Conservation (phyloP, 352 stramenopile genomes). For the Phytophthora aleatoria region DNA sequence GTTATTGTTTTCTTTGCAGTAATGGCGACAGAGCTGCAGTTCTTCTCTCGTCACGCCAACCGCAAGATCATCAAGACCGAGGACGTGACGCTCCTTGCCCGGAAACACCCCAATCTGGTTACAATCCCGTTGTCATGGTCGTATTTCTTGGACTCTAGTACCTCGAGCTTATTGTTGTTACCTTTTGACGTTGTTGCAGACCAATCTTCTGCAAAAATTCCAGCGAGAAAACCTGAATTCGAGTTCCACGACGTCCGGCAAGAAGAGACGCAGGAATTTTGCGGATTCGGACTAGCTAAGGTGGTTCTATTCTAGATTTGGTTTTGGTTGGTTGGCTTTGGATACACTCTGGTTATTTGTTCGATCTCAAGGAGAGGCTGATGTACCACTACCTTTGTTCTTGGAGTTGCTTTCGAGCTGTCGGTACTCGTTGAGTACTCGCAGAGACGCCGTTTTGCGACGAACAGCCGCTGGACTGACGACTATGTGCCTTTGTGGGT, state of each 20-base stretch:
- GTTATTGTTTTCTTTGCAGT: slow-evolving; percentile 36
- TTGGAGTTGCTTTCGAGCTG: slow-evolving; percentile 59
- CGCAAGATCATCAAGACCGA: slow-evolving; percentile 78
- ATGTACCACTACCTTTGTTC: slow-evolving; percentile 37
- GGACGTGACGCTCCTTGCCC: slow-evolving; percentile 65
- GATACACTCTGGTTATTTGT: neutral
- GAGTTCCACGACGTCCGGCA: slow-evolving; percentile 18
- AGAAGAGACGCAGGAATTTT: slow-evolving; percentile 37
- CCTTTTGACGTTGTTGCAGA: slow-evolving; percentile 27
- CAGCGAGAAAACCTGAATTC: slow-evolving; percentile 51
- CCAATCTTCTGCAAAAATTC: slow-evolving; percentile 60
- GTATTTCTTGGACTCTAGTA: neutral
- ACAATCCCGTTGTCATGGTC: neutral
- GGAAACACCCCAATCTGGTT: slow-evolving; percentile 69
- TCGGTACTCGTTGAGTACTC: slow-evolving; percentile 69
- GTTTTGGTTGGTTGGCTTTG: too few relatives aligned
- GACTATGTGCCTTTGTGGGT: slow-evolving; percentile 53
- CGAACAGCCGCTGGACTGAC: slow-evolving; percentile 61
- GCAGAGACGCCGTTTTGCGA: slow-evolving; percentile 66
- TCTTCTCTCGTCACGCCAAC: slow-evolving; percentile 73
- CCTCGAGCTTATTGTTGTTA: neutral
- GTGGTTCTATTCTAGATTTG: slow-evolving; percentile 6
- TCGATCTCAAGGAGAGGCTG: slow-evolving; percentile 4
- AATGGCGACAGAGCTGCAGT: slow-evolving; percentile 75
- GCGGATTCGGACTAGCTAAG: slow-evolving; percentile 31